Evolutionary conservation across 768 basidiomycete species (phyloP), one percentile per base, ranked within the genome.

Genomic region (Hemileccinum impolitum): DNA sequence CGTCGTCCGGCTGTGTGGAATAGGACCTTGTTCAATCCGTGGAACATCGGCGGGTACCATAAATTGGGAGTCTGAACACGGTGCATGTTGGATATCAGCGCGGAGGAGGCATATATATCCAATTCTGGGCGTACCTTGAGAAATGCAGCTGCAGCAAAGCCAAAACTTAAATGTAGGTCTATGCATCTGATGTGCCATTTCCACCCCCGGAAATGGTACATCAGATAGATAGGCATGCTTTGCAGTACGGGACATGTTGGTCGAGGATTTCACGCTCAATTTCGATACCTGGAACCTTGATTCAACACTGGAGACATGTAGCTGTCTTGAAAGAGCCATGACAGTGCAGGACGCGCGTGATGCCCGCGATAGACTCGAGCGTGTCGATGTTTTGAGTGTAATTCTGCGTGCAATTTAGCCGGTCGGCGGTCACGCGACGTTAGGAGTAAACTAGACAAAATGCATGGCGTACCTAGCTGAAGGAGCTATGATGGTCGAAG

Each of bases 301-400:
- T 69, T 30, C 76, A 79, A 67, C 95, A 98, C 44, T 79, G 74
- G n/a, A 97, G 69, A 62, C 96, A 99, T 15, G 84, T 87, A 2
- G 95, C 96, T 1, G 85, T 90, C 13, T 87, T 87, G 56, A 93
- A 93, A 4, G 90, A 91, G 18, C 95, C 96, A 62, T 99, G 96
- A 55, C 95, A 98, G 64, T 96, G 90, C 25, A 98, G 75, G 37
- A 96, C 90, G 8, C 79, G 82, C 43, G 75, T 69, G 9, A 96
- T 85, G 11, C 95, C 95, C 1, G 89, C 90, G n/a, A 80, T 70
- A 2, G 84, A 86, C 66, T 97, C 94, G 6, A 97, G 79, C 0
- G 91, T 94, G 69, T 98, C 95, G 47, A 98, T 97, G 60, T 98
- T 98, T 69, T 97, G 88, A 6, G 95, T 97, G 67, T 99, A 98